Percentiles rank a stretch among this genome's conserved stretches.
Conservation (phyloP, 176 grass and related monocot genomes). For the Coix lacrymajobi region DNA sequence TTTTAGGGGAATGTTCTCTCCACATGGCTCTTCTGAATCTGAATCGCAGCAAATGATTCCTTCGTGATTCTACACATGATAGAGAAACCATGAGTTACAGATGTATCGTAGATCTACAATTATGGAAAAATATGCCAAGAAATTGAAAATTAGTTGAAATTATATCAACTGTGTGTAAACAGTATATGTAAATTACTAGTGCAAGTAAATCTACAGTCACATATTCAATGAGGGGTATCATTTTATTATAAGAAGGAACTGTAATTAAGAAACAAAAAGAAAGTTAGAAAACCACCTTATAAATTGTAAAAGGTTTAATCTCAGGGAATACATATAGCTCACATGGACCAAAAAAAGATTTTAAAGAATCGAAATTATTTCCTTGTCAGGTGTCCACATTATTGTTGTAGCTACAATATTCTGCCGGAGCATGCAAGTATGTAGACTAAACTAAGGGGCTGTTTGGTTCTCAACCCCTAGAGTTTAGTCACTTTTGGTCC, state of each 20-base stretch:
- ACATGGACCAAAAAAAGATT: not conserved
- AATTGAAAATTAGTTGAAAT: not conserved
- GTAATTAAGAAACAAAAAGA: not conserved
- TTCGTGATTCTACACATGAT: constrained; percentile 35
- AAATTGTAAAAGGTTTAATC: not conserved
- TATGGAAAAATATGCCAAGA: not conserved
- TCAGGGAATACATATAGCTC: not conserved
- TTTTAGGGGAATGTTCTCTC: constrained; percentile 12
- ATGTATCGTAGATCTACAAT: not conserved
- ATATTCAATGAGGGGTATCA: not conserved
- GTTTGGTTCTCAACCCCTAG: no score
- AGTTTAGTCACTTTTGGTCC: no score
- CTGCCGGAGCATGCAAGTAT: not conserved
- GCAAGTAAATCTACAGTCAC: not conserved
- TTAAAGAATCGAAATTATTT: not conserved
- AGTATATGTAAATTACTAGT: not conserved
- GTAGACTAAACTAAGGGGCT: not conserved
- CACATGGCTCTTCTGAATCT: constrained; percentile 41
- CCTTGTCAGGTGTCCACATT: not conserved
- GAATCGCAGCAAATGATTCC: constrained; percentile 41
- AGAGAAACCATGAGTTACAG: constrained; percentile 17
- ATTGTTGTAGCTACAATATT: not conserved
- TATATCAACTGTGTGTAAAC: not conserved
- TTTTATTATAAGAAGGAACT: not conserved
- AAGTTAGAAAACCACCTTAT: not conserved